Evolutionary conservation across 495 filamentous ascomycete species (phyloP).

Genomic region (Tuber umbilicatum): DNA sequence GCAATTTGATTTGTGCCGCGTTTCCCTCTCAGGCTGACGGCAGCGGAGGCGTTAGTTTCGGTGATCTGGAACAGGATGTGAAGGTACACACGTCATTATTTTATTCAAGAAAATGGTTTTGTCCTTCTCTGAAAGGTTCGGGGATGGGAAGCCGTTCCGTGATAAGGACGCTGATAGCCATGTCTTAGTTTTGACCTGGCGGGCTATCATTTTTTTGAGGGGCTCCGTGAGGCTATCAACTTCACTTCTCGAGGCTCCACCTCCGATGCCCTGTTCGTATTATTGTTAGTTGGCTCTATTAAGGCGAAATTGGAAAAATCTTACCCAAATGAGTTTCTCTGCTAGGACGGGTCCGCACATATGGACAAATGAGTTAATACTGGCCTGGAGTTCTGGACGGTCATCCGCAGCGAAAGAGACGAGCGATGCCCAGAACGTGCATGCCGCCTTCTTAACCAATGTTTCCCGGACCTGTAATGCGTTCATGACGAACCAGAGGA

Average conservation of each 20-base stretch:
- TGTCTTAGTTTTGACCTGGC: constrained; percentile 53
- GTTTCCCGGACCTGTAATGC: constrained; percentile 66
- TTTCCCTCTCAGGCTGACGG: constrained; percentile 40
- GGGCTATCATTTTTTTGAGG: constrained; percentile 65
- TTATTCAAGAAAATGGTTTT: constrained; percentile 57
- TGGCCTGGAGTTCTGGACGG: constrained; percentile 22
- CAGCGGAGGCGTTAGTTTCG: constrained; percentile 45
- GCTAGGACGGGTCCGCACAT: constrained; percentile 36
- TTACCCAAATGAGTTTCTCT: constrained; percentile 45
- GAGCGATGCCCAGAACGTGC: constrained; percentile 69
- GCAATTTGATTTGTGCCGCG: constrained; percentile 38
- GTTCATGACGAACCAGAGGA: constrained; percentile 72
- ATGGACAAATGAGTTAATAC: constrained; percentile 27
- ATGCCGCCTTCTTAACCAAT: constrained; percentile 71
- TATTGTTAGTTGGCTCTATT: constrained; percentile 43
- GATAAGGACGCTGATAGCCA: constrained; percentile 58
- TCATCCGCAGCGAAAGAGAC: constrained; percentile 36
- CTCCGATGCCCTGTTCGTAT: constrained; percentile 54
- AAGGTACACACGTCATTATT: constrained; percentile 49
- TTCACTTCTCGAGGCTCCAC: constrained; percentile 68
- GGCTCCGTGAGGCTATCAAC: constrained; percentile 69
- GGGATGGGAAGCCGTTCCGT: constrained; percentile 53
- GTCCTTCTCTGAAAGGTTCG: constrained; percentile 55
- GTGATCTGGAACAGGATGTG: constrained; percentile 36
- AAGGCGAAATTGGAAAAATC: constrained; percentile 56